These are phyloP conservation scores for Phytophthora pinifolia DNA, from an alignment of 352 stramenopile species.

Conservation along the genomic window DNA sequence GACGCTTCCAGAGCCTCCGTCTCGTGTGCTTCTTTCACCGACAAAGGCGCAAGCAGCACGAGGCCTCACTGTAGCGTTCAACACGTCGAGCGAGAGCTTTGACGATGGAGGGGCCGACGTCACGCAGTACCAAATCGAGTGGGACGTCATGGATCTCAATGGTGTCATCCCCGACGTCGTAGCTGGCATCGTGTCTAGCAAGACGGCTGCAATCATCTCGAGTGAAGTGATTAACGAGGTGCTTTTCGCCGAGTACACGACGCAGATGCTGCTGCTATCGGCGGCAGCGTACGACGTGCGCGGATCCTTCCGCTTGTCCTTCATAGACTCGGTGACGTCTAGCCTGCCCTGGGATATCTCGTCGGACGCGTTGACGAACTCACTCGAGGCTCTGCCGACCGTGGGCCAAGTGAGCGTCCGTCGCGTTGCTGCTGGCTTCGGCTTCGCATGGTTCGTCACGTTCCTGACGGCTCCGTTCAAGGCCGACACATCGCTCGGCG, in stretches of 20 bases:
- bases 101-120: constrained; percentile 82
- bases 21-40: constrained; percentile 44
- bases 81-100: constrained; percentile 40
- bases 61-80: constrained; percentile 82
- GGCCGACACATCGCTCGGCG: constrained; percentile 34
- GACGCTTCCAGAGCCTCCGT: constrained; percentile 71
- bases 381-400: constrained; percentile 80
- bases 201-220: constrained; percentile 20
- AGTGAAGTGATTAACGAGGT: constrained; percentile 45
- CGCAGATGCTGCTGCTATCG: constrained; percentile 89
- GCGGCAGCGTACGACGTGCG: constrained; percentile 79
- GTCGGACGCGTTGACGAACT: constrained; percentile 72
- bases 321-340: constrained; percentile 63
- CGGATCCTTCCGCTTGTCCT: constrained; percentile 87
- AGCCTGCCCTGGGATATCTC: constrained; percentile 73
- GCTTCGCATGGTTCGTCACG: constrained; percentile 81
- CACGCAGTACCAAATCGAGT: constrained; percentile 93
- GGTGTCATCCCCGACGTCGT: constrained; percentile 38
- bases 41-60: constrained; percentile 30
- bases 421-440: constrained; percentile 68
- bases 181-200: background rate
- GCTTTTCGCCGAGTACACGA: constrained; percentile 83
- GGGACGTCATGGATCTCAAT: constrained; percentile 89
- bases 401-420: constrained; percentile 82
- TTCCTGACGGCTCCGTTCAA: constrained; percentile 53